Evolutionary conservation across 2,329 filamentous ascomycete genomes (phyloP).

Genomic region (Sarocladium brachiariae): DNA sequence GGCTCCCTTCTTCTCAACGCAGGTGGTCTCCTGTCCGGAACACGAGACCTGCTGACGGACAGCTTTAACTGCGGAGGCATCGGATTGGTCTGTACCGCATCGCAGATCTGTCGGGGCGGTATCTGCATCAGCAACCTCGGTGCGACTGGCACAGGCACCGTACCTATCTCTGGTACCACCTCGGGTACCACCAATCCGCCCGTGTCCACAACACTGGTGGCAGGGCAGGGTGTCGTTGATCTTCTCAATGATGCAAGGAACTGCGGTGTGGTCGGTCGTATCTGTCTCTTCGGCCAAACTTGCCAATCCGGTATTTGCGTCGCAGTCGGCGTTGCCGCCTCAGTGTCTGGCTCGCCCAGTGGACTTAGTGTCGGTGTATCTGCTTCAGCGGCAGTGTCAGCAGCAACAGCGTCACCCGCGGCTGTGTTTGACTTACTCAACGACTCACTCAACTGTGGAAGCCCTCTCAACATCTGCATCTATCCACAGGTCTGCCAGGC

Average conservation of each 20-base stretch:
- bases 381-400: not conserved
- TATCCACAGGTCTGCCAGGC: not conserved
- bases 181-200: not conserved
- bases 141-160: not conserved
- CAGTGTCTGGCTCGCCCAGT: not conserved
- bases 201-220: constrained; percentile 25
- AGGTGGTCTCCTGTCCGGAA: constrained; percentile 3
- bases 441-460: constrained; percentile 6
- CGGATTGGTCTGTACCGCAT: not conserved
- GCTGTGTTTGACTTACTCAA: constrained; percentile 1
- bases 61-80: constrained; percentile 5
- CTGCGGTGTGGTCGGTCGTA: not conserved
- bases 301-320: not conserved
- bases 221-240: constrained; percentile 31
- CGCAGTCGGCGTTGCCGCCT: not conserved
- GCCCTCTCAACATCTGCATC: constrained; percentile 7
- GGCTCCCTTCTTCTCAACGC: not conserved
- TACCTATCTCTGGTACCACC: not conserved
- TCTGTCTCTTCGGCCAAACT: constrained; percentile 6
- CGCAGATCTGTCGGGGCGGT: constrained; percentile 1
- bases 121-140: not conserved
- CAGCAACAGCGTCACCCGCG: not conserved
- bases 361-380: not conserved
- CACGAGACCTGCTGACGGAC: constrained; percentile 1
- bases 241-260: not conserved